Base-by-base conservation (phyloP, 768 basidiomycete species). In the Pleurotus tuber-regium region DNA sequence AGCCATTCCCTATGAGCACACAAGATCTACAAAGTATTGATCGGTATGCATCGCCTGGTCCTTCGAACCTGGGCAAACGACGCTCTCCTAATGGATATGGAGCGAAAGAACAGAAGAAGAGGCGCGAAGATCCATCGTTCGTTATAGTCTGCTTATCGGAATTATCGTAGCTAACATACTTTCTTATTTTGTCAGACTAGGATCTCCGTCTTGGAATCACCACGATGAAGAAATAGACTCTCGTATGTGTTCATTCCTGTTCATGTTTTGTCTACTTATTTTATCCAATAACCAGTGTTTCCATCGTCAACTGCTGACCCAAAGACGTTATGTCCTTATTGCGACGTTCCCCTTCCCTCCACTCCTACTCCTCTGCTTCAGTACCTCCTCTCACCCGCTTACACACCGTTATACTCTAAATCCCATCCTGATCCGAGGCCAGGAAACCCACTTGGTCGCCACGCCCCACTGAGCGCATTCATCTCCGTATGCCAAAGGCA, bases 401-500 rank as follows among this genome's bases (percentile, higher is more conserved):
- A 68, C 1, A 79, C 83, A 1, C 46, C 46, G 12, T 31, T 48
- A 31, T 70, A 68, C 39, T 70, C 69, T 30, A 83, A 80, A 59
- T 87, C 90, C 0, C 59, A 63, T 44, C 70, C 68, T 2, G 85
- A 88, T 53, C 77, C 84, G 6, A 83, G 91, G 4, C 83, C 82
- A 1, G 71, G 75, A 7, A 93, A 93, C 58, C 76, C 82, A 5
- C 68, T 81, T 10, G 91, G 89, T 3, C 69, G 77, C 6, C 77
- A 71, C 55, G 79, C 78, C 2, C 73, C 77, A 1, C 70, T 90
- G 46, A 67, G 76, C 0, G 66, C 74, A 8, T 93, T 84, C 58
- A 77, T 87, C 39, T 72, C 75, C 2, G 78, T 87, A 0, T 93
- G 91, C 60, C 85, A 87, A 58, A 77, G 89, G 3, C 91, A 93